Percentiles rank a stretch among this genome's conserved stretches.
Conservation (phyloP, 495 filamentous ascomycete genomes). For the Penicillium robsamsonii region DNA sequence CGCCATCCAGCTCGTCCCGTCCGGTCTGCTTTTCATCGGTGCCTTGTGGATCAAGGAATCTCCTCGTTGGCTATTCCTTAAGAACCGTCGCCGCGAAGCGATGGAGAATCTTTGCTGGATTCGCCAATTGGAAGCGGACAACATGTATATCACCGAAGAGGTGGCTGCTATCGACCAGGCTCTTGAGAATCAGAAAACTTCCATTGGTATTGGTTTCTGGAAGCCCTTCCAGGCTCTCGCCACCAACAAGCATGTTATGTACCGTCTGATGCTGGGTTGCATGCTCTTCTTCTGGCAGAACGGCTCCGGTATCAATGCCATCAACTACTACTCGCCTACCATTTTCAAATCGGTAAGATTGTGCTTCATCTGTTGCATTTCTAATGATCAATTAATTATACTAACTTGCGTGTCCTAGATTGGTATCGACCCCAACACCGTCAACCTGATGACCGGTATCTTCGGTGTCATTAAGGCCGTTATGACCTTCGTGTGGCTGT, state of each 20-base stretch:
- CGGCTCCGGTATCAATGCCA: constrained; percentile 63
- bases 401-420: constrained; percentile 28
- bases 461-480: constrained; percentile 54
- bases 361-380: too few relatives aligned
- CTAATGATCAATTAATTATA: background rate
- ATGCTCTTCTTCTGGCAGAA: constrained; percentile 70
- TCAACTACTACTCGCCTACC: constrained; percentile 64
- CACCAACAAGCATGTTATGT: constrained; percentile 47
- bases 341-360: constrained; percentile 48
- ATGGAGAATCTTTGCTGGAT: constrained; percentile 62
- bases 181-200: constrained; percentile 53
- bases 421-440: constrained; percentile 44
- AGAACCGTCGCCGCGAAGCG: constrained; percentile 50
- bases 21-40: constrained; percentile 46
- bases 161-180: constrained; percentile 58
- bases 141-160: constrained; percentile 67
- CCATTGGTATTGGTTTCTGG: constrained; percentile 64
- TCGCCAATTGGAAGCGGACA: constrained; percentile 54
- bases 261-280: constrained; percentile 64
- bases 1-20: constrained; percentile 54
- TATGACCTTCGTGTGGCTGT: constrained; percentile 60
- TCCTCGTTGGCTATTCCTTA: constrained; percentile 56
- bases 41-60: constrained; percentile 52
- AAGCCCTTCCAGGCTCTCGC: constrained; percentile 61
- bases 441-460: constrained; percentile 48